Evolutionary conservation across 2,329 filamentous ascomycete genomes (phyloP).

Genomic region (Fonsecaea multimorphosa): DNA sequence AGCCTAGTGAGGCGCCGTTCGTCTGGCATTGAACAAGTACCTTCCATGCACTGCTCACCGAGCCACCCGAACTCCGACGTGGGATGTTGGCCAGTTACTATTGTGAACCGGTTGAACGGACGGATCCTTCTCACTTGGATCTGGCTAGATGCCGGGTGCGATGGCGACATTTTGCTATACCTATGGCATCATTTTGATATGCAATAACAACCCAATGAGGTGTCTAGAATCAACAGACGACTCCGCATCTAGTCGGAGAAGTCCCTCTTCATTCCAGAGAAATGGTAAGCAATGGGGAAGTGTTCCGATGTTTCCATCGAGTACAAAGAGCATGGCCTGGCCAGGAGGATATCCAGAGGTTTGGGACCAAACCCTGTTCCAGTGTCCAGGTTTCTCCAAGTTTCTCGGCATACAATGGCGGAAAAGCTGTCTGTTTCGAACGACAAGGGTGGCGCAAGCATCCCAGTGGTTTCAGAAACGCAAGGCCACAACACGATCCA

Average conservation of each 20-base stretch:
- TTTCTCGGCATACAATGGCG: slow-evolving; percentile 8
- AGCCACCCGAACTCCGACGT: not conserved
- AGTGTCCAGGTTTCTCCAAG: slow-evolving; percentile 11
- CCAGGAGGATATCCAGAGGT: not conserved
- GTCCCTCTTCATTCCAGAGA: slow-evolving; percentile 1
- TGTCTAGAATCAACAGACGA: not conserved
- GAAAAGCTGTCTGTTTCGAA: not conserved
- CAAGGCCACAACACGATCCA: slow-evolving; percentile 2
- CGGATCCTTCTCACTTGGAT: not conserved
- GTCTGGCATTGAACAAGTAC: not conserved
- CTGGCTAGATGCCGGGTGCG: not conserved
- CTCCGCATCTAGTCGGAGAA: slow-evolving; percentile 22
- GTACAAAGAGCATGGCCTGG: not conserved
- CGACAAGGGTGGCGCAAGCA: slow-evolving; percentile 1
- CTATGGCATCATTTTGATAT: slow-evolving; percentile 20
- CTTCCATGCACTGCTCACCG: not conserved
- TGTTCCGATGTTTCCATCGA: slow-evolving; percentile 4
- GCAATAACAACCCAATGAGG: slow-evolving; percentile 16
- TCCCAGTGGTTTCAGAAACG: slow-evolving; percentile 9
- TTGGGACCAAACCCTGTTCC: not conserved
- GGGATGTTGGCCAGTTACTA: not conserved
- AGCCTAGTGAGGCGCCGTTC: not conserved
- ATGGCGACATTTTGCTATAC: slow-evolving; percentile 17
- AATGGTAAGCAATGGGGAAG: slow-evolving; percentile 4
- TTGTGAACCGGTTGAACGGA: not conserved